Base-by-base conservation (phyloP, 345 rosid species). In the Syzygium jambos region DNA sequence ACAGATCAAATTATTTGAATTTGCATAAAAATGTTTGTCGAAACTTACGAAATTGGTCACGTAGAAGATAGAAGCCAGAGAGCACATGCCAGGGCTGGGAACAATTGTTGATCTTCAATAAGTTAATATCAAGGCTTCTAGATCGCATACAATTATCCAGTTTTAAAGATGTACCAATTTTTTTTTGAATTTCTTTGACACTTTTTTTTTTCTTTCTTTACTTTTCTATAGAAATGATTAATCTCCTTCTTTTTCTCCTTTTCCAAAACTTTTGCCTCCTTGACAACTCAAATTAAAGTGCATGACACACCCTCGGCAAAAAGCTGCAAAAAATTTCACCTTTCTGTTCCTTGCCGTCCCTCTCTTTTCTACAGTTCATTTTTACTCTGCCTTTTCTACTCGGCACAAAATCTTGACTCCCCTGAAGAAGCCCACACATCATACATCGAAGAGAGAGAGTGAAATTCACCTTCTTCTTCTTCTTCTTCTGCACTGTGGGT, bases 261-360 rank as follows among this genome's bases (percentile, higher is more conserved):
- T 51, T 43, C 14, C 78, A 55, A 51, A 82, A 78, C 90, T 85
- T 86, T 90, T 94, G 93, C 88, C 93, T 91, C 95, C 87, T 87
- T 87, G 92, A 87, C 95, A 92, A 90, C 94, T 93, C 94, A 93
- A 95, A 94, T 92, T 94, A 94, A 94, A 95, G 97, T 88, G 88
- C 41, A 41, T 59, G 85, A 51, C 88, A 88, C 90, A 86, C 23
- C 49, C 49, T 38, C 82, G 11, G 78, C 54, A 68, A 52, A 86
- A 65, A 65, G 78, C 84, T n/a, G 27, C 51, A 86, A 73, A 73
- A 63, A 86, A 88, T 85, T 52, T 59, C 73, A 16, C 87, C 86
- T 29, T 52, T 30, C 59, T 56, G 23, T 84, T n/a, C 57, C 85
- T 51, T 84, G 85, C 68, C 25, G 43, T 86, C 43, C 83, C 57